Base-by-base conservation (phyloP, 805 yeast genomes). In the Suhomyces sp. region DNA sequence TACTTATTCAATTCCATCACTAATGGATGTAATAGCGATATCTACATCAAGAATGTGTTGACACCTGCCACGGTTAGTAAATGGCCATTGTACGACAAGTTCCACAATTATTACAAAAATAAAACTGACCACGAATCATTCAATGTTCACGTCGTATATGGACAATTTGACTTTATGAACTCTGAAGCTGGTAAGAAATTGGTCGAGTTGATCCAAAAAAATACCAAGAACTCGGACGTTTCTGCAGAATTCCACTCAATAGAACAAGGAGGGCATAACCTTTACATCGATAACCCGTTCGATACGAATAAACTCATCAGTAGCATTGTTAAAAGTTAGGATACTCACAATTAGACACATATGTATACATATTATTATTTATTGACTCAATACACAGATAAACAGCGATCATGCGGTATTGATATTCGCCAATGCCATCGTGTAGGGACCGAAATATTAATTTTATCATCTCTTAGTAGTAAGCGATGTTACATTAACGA, bases 161-260 rank as follows among this genome's bases (percentile, higher is more conserved):
- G 93, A 0, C 75, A 79, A 43, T 76, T 68, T 43, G 95, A 85
- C 51, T 84, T 85, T 70, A 84, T 83, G 93, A 72, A 78, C 48
- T 56, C 69, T 1, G 68, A 64, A 25, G 82, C 83, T 0, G 83
- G 83, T 4, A 36, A 44, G 14, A 58, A 53, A 28, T 43, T 68
- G 34, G 58, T 51, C n/a, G 40, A 48, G 2, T 18, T 37, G 19
- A 28, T 38, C 4, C 10, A 23, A 11, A 12, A 19, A 13, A 25
- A 28, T 6, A 13, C 25, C 14, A 17, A 31, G 5, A 17, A 21
- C 11, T 10, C 32, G 17, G 48, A 50, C 23, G 44, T 44, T 15
- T 35, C 35, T 31, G 52, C 59, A 8, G 42, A 45, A 10, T 54
- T 60, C 28, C 40, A 53, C 36, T 48, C 42, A 21, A 42, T 63